Conservation (phyloP, 2,329 filamentous ascomycete genomes). For the Phoma sp. region DNA sequence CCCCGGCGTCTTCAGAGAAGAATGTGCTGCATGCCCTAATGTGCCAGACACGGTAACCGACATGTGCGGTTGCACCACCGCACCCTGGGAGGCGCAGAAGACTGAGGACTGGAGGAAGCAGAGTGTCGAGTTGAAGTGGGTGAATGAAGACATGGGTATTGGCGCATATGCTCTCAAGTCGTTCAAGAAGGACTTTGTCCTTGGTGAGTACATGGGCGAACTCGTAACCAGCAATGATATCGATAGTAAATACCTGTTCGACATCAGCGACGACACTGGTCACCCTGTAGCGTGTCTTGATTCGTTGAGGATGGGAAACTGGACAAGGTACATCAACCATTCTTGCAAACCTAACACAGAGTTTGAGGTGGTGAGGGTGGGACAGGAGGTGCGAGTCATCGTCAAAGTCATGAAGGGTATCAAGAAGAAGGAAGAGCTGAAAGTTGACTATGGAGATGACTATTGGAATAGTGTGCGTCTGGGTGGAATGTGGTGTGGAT, state of each 20-base stretch:
- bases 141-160: not conserved
- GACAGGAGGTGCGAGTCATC: not conserved
- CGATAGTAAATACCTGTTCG: not conserved
- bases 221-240: not conserved
- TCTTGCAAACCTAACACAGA: not conserved
- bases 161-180: not conserved
- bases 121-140: not conserved
- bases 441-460: too few relatives aligned
- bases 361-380: not conserved
- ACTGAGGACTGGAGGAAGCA: not conserved
- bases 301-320: not conserved
- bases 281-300: not conserved
- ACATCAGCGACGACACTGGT: not conserved
- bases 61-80: not conserved
- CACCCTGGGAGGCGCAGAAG: not conserved
- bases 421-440: not conserved
- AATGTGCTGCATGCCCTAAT: too few relatives aligned
- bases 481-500: not conserved
- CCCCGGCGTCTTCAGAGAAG: too few relatives aligned
- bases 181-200: not conserved
- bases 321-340: slow-evolving; percentile 3
- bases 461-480: too few relatives aligned
- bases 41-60: too few relatives aligned
- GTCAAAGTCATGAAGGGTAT: not conserved
- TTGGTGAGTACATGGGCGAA: slow-evolving; percentile 15